A percentile compares a stretch with the other conserved stretches of the same genome.
These are phyloP conservation scores for Camelina laxa DNA, from an alignment of 345 rosid genomes.

Conservation along the genomic window DNA sequence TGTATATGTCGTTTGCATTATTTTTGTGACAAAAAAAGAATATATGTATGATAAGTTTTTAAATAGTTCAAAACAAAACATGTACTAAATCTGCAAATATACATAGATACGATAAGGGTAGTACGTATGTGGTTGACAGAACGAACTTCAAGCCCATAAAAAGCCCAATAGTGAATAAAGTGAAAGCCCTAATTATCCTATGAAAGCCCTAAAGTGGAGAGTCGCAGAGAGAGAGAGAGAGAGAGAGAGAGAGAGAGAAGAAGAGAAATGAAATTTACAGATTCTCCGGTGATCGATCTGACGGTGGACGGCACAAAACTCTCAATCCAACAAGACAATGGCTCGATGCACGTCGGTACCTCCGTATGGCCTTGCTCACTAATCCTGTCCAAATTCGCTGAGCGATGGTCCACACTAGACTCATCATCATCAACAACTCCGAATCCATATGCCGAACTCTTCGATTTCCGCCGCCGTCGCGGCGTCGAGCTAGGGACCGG, in stretches of 20 bases:
- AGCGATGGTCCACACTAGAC: constrained; percentile 69
- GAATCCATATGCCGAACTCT: constrained; percentile 67
- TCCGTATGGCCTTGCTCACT: constrained; percentile 95
- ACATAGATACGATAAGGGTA: too few relatives aligned
- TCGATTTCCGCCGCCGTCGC: constrained; percentile 67
- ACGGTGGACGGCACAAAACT: constrained; percentile 60
- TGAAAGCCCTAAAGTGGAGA: background rate
- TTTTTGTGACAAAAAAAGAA: too few relatives aligned
- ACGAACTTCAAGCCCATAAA: constrained; percentile 12
- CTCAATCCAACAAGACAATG: constrained; percentile 84
- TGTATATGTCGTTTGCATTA: too few relatives aligned
- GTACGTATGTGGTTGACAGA: background rate
- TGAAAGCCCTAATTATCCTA: constrained; percentile 25
- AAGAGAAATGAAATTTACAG: constrained; percentile 77
- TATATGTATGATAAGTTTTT: too few relatives aligned
- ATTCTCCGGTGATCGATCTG: constrained; percentile 85
- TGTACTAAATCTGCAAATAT: too few relatives aligned
- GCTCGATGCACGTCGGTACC: constrained; percentile 87
- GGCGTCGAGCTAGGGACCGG: constrained; percentile 87
- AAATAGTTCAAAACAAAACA: too few relatives aligned
- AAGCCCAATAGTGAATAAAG: constrained; percentile 21
- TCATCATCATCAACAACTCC: constrained; percentile 37
- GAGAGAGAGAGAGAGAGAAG: background rate
- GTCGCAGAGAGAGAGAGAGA: too few relatives aligned
- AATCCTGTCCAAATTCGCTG: constrained; percentile 87